Evolutionary conservation across 2,329 filamentous ascomycete genomes (phyloP).

Genomic region (Cladosporium oxysporum): DNA sequence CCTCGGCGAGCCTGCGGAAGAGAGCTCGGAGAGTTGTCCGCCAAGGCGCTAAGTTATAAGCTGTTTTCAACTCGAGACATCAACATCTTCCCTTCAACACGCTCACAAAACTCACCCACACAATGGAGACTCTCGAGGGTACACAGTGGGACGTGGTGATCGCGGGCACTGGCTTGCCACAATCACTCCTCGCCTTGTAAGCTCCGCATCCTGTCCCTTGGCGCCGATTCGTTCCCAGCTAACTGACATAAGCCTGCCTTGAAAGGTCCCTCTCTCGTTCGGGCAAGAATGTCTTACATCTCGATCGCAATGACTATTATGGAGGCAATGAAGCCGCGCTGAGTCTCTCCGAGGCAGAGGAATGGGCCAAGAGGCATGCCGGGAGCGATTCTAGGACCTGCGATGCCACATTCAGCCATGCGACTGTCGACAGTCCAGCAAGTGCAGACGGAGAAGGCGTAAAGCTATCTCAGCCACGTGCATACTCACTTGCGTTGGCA

Average conservation of each 20-base stretch:
- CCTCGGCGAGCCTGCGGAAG: conserved; percentile 1
- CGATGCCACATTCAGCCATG: conserved; percentile 32
- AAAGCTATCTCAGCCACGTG: conserved; percentile 62
- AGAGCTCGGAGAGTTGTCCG: conserved; percentile 3
- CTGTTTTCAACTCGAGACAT: background rate
- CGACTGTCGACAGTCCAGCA: conserved; percentile 38
- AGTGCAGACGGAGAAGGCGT: conserved; percentile 27
- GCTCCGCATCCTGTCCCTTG: conserved; percentile 30
- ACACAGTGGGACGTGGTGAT: conserved; percentile 57
- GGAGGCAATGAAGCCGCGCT: conserved; percentile 83
- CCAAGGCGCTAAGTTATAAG: conserved; percentile 3
- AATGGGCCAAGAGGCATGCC: conserved; percentile 61
- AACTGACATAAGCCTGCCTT: conserved; percentile 66
- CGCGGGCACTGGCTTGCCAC: conserved; percentile 53
- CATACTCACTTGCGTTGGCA: conserved; percentile 80
- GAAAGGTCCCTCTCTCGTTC: conserved; percentile 87
- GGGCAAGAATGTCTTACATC: conserved; percentile 84
- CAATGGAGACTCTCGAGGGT: conserved; percentile 53
- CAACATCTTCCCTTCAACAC: conserved; percentile 17
- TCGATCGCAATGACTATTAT: conserved; percentile 87
- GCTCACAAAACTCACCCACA: background rate
- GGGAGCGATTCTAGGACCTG: conserved; percentile 6
- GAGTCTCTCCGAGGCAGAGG: conserved; percentile 76
- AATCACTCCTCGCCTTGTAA: conserved; percentile 57
- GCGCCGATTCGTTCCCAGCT: conserved; percentile 43